A percentile compares a stretch with the other conserved stretches of the same genome.
These are phyloP conservation scores for Mrakia frigida DNA, from an alignment of 768 basidiomycete genomes.

Conservation along the genomic window DNA sequence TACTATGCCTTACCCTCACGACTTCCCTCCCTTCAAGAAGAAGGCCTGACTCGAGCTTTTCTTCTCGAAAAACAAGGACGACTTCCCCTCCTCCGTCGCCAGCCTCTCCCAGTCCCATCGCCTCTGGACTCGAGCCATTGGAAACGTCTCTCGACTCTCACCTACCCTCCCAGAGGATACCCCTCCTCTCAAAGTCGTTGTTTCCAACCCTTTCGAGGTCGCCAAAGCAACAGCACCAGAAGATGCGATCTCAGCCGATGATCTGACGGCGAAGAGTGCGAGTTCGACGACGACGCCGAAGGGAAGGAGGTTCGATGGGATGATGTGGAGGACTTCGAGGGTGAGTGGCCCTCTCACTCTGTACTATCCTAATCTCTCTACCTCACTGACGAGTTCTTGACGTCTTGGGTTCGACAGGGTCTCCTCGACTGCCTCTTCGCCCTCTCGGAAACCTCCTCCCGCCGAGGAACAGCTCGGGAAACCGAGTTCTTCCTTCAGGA, in stretches of 20 bases:
- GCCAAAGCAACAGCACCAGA: conserved; percentile 35
- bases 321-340: conserved; percentile 73
- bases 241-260: conserved; percentile 22
- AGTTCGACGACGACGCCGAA: conserved; percentile 33
- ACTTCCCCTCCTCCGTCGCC: conserved; percentile 14
- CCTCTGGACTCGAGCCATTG: conserved; percentile 30
- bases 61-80: conserved; percentile 7
- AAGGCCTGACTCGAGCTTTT: not conserved
- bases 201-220: conserved; percentile 34
- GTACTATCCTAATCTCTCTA: not conserved
- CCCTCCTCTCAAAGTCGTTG: conserved; percentile 9
- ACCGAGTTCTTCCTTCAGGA: conserved; percentile 78
- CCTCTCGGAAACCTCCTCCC: conserved; percentile 60
- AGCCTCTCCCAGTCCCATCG: conserved; percentile 30
- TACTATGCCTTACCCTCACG: not conserved
- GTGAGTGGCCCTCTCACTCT: conserved; percentile 25
- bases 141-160: conserved; percentile 24
- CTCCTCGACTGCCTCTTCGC: conserved; percentile 63
- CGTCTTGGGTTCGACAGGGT: conserved; percentile 44
- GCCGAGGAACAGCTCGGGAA: conserved; percentile 75
- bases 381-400: not conserved
- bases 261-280: conserved; percentile 33
- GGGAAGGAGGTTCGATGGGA: conserved; percentile 47
- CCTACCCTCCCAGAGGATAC: not conserved
- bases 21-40: not conserved